Evolutionary conservation across 2,329 filamentous ascomycete species (phyloP), one percentile per base, ranked within the genome.

Genomic region (Nemania sp.): DNA sequence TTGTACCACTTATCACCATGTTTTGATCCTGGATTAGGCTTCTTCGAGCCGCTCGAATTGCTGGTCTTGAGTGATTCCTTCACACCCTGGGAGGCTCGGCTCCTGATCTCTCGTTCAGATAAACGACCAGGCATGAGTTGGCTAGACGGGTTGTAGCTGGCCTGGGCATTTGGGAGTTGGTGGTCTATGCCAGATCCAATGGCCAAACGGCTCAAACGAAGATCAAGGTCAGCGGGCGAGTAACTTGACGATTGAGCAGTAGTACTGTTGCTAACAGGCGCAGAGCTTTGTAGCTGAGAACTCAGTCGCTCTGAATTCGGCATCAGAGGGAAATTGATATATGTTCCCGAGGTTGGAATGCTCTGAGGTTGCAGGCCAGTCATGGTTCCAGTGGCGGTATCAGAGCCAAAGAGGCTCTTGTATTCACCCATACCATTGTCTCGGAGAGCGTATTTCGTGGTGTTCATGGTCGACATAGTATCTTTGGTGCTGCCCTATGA

Each of bases 1-100:
- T 49, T 52, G 49, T 49, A 53, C 51, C 50, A 60, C 28, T 47
- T 49, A 1, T 36, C n/a, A n/a, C n/a, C n/a, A n/a, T n/a, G n/a
- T 40, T 5, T 30, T 39, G 26, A 46, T 53, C 15, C 44, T 50
- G 22, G n/a, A 24, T 9, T 31, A 22, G 28, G 15, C 28, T 39
- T 41, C 28, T 39, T 41, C 24, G 8, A 26, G 3, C 23, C 17
- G 22, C 3, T 37, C 17, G 40, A 8, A 6, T 23, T 26, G 8
- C 5, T 31, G 5, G 28, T 2, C n/a, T 5, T n/a, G 4, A 15
- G 7, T 2, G 36, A 9, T 20, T 39, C 12, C 22, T 44, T 14
- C 9, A 11, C 26, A 4, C 33, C 6, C 42, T 34, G 22, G 8
- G 33, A 19, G n/a, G 36, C 30, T 1, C 6, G 23, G 7, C n/a